Evolutionary conservation across 2,329 filamentous ascomycete species (phyloP).

Genomic region (Fusarium foetens): DNA sequence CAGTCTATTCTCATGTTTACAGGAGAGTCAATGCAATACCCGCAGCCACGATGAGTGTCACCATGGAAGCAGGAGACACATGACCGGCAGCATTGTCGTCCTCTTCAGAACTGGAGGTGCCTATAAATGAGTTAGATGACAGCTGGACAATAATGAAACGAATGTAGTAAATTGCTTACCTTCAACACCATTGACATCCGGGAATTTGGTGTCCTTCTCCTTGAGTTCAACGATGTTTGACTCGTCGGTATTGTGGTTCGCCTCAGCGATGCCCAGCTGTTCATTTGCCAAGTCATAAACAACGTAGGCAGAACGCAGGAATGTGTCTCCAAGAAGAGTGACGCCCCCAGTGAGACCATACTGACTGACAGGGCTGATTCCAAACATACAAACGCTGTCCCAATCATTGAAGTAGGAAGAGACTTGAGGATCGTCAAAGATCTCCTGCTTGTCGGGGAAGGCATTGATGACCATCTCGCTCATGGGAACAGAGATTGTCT

Average conservation of each 20-base stretch:
- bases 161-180: slow-evolving; percentile 39
- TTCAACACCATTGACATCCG: slow-evolving; percentile 56
- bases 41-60: slow-evolving; percentile 30
- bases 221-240: slow-evolving; percentile 59
- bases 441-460: slow-evolving; percentile 51
- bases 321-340: slow-evolving; percentile 67
- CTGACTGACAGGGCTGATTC: slow-evolving; percentile 57
- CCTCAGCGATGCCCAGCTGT: slow-evolving; percentile 63
- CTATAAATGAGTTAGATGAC: slow-evolving; percentile 34
- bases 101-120: slow-evolving; percentile 12
- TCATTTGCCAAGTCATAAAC: slow-evolving; percentile 64
- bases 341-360: slow-evolving; percentile 49
- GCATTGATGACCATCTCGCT: slow-evolving; percentile 62
- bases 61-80: slow-evolving; percentile 30
- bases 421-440: slow-evolving; percentile 53
- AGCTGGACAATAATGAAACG: background rate
- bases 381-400: slow-evolving; percentile 62
- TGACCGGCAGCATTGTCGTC: slow-evolving; percentile 37
- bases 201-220: slow-evolving; percentile 51
- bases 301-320: slow-evolving; percentile 66
- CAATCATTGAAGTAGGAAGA: slow-evolving; percentile 51
- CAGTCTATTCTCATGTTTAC: slow-evolving; percentile 7
- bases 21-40: slow-evolving; percentile 25
- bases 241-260: slow-evolving; percentile 59
- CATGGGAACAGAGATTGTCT: slow-evolving; percentile 61